Evolutionary conservation across 805 yeast species (phyloP), one percentile per base, ranked within the genome.

Genomic region (Yamadazyma takamatsuzukensis): DNA sequence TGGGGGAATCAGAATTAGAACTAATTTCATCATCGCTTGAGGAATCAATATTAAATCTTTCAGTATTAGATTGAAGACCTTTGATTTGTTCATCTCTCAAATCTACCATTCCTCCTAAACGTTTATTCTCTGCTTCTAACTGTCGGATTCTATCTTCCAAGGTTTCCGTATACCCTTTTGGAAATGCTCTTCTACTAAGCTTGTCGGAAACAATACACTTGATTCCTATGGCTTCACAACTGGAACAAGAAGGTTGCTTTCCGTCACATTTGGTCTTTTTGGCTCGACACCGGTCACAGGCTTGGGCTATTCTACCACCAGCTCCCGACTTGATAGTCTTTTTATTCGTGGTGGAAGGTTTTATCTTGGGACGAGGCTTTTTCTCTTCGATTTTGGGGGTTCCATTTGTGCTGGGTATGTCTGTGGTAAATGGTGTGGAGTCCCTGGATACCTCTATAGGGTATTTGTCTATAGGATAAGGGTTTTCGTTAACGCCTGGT

Each of bases 121-220:
- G 72, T 42, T 77, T 75, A 53, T 85, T 86, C 48, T 87, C 95
- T 3, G 81, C 74, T 54, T 87, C 95, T 15, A 89, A 66, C 21
- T 70, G 70, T 21, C 76, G 69, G 27, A 83, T 62, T 44, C 75
- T 77, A 34, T 67, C 68, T 48, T 83, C 94, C 43, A 83, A 58
- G 45, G 76, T 78, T 56, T 81, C 86, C 1, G 94, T 83, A 49
- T 83, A 83, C 0, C 93, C 90, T 47, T 80, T 79, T 3, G 96
- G 96, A 49, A 81, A 88, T 0, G 95, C 90, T 41, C 89, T 68
- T 37, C 96, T 70, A 1, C 89, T 75, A n/a, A 88, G 65, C 45
- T 82, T 81, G 52, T 88, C 96, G 12, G 89, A 79, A n/a, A 86
- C 83, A 36, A 81, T 81, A 56, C 97, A 88, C 42, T 85, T 90